Conservation (phyloP, 306 rosid genomes). For the Mucuna pruriens region DNA sequence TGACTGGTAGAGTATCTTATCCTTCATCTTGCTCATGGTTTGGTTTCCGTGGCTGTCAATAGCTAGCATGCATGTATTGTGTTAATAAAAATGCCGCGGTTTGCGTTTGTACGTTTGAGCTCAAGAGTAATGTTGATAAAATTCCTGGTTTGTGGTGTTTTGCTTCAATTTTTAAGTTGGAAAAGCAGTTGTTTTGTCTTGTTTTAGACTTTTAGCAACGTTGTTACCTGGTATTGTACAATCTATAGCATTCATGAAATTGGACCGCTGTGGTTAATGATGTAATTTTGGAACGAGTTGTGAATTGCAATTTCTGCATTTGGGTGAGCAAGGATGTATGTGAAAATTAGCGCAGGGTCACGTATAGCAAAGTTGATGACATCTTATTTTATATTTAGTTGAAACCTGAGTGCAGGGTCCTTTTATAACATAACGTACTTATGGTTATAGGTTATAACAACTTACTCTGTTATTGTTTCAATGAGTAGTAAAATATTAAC, state of each 20-base stretch:
- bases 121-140: conserved; percentile 17
- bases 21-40: conserved; percentile 28
- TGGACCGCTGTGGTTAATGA: conserved; percentile 12
- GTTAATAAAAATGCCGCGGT: background rate
- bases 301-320: background rate
- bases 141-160: conserved; percentile 12
- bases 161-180: conserved; percentile 23
- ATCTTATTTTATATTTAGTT: background rate
- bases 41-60: conserved; percentile 17
- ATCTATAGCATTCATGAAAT: conserved; percentile 4
- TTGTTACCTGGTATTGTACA: conserved; percentile 18
- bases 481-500: background rate
- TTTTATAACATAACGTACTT: background rate
- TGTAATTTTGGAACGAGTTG: conserved; percentile 16
- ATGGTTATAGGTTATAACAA: background rate
- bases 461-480: background rate
- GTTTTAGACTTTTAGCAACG: background rate
- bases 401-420: background rate
- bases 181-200: background rate
- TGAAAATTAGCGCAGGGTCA: background rate
- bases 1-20: conserved; percentile 2
- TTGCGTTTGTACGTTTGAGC: background rate
- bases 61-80: background rate
- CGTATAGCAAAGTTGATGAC: background rate
- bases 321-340: background rate